Evolutionary conservation across 768 basidiomycete species (phyloP), one percentile per base, ranked within the genome.

Genomic region (Russula olivacea): DNA sequence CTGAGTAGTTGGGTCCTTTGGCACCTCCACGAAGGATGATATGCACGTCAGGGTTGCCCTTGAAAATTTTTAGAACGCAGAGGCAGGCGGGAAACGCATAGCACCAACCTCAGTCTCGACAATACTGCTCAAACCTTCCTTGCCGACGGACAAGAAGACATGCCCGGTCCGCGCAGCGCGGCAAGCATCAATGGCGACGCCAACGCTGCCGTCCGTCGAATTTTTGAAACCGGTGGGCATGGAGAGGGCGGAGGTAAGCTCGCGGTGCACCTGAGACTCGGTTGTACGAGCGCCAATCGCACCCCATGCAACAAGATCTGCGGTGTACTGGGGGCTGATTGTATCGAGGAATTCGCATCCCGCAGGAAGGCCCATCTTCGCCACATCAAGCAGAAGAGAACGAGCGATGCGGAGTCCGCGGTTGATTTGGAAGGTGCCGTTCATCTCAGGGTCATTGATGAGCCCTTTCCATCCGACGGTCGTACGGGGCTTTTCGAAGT

Each of bases 211-310:
- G 69, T 98, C 97, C 1, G 96, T 98, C 12, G 91, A 91, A 70
- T 99, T 99, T 77, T 99, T 99, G 85, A 99, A 98, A 9, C 97
- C 97, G 5, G 94, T 93, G 3, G 91, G 89, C 90, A 96, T 93
- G 17, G 90, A 92, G n/a, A 96, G 78, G 2, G 87, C 91, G 6
- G 87, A 89, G 11, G 85, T 84, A 17, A 96, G 80, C 74, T 96
- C 93, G 51, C 93, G 87, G 72, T 96, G 93, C 17, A 96, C 91
- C 72, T 96, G 89, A 4, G 89, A 92, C 73, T 96, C 93, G 0
- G 94, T 95, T 14, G 93, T 94, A 15, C 92, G 82, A 14, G 91
- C 92, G 40, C 91, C 97, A 68, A 99, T 98, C 2, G 96, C 96
- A 54, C 95, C 96, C 94, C 96, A 98, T 11, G 91, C 86, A 61